These are phyloP conservation scores for Dendrobium catenatum DNA, from an alignment of 106 monocot genomes.

Conservation along the genomic window DNA sequence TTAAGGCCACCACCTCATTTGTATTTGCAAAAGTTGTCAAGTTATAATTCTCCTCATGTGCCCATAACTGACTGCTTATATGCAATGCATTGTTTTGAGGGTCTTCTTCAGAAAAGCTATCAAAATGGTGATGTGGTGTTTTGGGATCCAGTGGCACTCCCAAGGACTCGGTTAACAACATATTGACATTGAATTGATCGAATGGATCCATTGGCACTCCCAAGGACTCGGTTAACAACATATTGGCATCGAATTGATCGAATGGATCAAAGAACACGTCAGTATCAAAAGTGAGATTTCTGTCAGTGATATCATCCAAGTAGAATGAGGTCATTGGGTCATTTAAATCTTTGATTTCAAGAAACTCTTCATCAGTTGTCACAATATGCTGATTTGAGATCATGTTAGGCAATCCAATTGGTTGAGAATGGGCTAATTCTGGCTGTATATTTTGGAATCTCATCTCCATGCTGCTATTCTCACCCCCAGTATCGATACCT, in stretches of 20 bases:
- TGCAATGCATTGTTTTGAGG: constrained; percentile 15
- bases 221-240: constrained; percentile 25
- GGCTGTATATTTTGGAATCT: background rate
- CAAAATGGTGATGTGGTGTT: background rate
- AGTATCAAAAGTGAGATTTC: constrained; percentile 1
- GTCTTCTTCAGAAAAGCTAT: constrained; percentile 19
- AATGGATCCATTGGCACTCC: constrained; percentile 12
- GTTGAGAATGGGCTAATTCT: constrained; percentile 8
- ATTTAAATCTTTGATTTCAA: constrained; percentile 62
- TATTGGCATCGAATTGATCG: constrained; percentile 46
- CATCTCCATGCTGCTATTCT: background rate
- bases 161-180: constrained; percentile 25
- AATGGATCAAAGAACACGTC: constrained; percentile 27
- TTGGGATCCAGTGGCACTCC: constrained; percentile 13
- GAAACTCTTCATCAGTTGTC: constrained; percentile 40
- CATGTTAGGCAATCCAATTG: constrained; percentile 18
- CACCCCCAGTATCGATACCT: background rate
- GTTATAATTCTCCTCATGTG: constrained; percentile 20
- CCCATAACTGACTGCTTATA: constrained; percentile 35
- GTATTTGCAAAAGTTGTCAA: background rate
- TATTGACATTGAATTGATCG: constrained; percentile 46
- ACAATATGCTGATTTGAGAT: constrained; percentile 11
- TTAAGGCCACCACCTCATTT: constrained; percentile 7
- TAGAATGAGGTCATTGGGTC: constrained; percentile 13
- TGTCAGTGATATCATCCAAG: constrained; percentile 17